Evolutionary conservation across 495 filamentous ascomycete species (phyloP).

Genomic region (Penicillium cataractarum): DNA sequence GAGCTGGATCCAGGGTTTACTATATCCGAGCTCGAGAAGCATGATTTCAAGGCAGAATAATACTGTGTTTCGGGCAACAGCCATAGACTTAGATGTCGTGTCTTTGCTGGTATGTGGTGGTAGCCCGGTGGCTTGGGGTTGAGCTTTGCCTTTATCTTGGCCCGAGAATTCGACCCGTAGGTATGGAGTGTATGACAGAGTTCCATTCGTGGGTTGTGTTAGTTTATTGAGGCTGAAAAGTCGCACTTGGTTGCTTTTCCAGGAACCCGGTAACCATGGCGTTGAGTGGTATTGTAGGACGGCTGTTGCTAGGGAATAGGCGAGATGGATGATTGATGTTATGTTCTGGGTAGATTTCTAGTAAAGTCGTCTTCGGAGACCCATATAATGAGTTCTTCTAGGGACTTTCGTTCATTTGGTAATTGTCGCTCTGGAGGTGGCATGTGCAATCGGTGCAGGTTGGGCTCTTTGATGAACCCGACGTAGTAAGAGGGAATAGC

Average conservation of each 20-base stretch:
- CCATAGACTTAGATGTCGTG: not conserved
- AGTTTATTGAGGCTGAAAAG: not conserved
- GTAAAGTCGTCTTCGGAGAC: slow-evolving; percentile 1
- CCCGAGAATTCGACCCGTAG: not conserved
- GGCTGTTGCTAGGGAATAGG: not conserved
- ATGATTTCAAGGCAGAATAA: not conserved
- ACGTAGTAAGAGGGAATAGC: not conserved
- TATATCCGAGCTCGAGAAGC: slow-evolving; percentile 2
- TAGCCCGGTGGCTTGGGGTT: not conserved
- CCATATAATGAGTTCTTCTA: not conserved
- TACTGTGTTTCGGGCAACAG: not conserved
- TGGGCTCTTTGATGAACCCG: not conserved
- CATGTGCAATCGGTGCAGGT: not conserved
- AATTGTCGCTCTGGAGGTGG: not conserved
- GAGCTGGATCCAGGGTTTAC: not conserved
- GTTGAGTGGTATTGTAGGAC: slow-evolving; percentile 4
- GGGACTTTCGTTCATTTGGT: not conserved
- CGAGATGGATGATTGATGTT: not conserved
- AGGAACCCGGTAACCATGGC: not conserved
- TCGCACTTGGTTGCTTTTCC: not conserved
- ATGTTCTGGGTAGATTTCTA: not conserved
- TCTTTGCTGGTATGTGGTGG: not conserved
- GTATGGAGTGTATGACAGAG: not conserved
- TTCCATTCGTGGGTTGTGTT: not conserved
- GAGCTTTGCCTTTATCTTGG: not conserved